Base-by-base conservation (phyloP, 2,329 filamentous ascomycete species). In the Colletotrichum musicola region DNA sequence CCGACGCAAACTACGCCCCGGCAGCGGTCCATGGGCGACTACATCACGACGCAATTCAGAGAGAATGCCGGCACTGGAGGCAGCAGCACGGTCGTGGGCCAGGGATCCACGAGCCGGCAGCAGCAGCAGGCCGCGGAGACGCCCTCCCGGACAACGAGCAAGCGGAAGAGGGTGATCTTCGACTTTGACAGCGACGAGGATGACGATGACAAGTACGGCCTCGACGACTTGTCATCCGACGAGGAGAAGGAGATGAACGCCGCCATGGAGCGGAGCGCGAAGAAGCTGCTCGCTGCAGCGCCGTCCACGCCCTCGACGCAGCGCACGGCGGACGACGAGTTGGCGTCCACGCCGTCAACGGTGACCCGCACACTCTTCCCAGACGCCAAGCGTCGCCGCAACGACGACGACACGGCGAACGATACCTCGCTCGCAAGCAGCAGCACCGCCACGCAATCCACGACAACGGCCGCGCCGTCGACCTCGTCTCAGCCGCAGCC, bases 281-380 rank as follows among this genome's bases (percentile, higher is more conserved):
- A 76, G 47, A 77, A 74, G 62, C 50, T 69, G 25, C 50, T 51
- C n/a, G 25, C 12, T 12, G 30, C 35, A 5, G 62, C 35, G 40
- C 66, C 57, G 4, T 40, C 49, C 7, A 80, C 81, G 1, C 76
- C 79, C 1, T 67, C 69, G 2, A 71, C 70, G 22, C 71, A 70
- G 44, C 71, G 72, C 22, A 68, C 38, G 3, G 51, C 56, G n/a
- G 73, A 78, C 30, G 71, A 71, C 13, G 61, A 27, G 72, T 75
- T 51, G 27, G 64, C 79, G 30, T 73, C 77, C 6, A 80, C 80
- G 2, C 80, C 81, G 2, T 75, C 77, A 14, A 70, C 68, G 5
- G 76, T 80, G 12, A 73, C 79, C 5, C 77, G 80, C 42, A 80
- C 73, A 5, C 75, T 81, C 20, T 82, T 82, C 63, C 75, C 77